These are phyloP conservation scores for Panaeolus papilionaceus DNA, from an alignment of 768 basidiomycete species.

Conservation along the genomic window DNA sequence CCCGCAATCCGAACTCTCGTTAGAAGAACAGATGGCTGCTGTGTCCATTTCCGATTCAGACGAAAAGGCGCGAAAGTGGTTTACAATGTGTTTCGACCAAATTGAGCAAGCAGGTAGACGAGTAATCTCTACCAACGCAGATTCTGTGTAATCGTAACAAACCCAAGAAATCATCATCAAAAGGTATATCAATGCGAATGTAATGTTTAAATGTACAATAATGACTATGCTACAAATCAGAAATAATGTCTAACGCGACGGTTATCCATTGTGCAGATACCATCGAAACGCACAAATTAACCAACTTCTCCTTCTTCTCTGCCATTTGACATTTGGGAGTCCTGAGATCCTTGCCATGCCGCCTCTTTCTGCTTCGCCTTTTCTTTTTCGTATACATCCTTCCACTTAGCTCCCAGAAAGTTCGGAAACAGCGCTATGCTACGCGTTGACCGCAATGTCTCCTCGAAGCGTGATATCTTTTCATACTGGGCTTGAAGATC, in stretches of 20 bases:
- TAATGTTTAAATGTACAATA: background rate
- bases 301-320: slow-evolving; percentile 48
- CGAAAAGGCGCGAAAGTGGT: slow-evolving; percentile 61
- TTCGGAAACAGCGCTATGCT: slow-evolving; percentile 69
- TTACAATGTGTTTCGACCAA: slow-evolving; percentile 68
- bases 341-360: slow-evolving; percentile 32
- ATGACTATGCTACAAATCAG: background rate
- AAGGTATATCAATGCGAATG: slow-evolving; percentile 5
- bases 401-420: slow-evolving; percentile 62
- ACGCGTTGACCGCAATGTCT: slow-evolving; percentile 51
- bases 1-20: slow-evolving; percentile 28
- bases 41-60: slow-evolving; percentile 33
- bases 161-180: background rate
- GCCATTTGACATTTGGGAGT: slow-evolving; percentile 36
- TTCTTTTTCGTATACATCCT: slow-evolving; percentile 57
- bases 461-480: slow-evolving; percentile 69
- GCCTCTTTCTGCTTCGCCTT: slow-evolving; percentile 48
- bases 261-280: background rate
- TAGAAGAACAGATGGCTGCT: slow-evolving; percentile 39
- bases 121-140: slow-evolving; percentile 18
- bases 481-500: slow-evolving; percentile 66
- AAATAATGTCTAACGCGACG: background rate
- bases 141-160: background rate
- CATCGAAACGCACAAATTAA: slow-evolving; percentile 1
- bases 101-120: slow-evolving; percentile 48